phyloP scores from a whole-genome alignment of 169 alveolate species.

The Cryptosporidium muris region DNA sequence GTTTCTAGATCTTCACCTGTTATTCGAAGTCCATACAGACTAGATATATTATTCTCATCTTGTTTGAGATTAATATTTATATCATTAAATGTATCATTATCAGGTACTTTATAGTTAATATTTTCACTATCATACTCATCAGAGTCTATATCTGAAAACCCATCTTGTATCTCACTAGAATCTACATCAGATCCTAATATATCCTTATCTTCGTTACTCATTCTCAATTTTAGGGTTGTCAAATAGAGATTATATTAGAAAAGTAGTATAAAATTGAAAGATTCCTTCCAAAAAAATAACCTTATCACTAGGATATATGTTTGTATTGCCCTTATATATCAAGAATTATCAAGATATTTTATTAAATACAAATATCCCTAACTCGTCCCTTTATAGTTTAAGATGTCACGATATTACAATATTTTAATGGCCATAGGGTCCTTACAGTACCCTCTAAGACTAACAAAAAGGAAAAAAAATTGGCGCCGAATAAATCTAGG shows the following conservation, averaged over 20 bases:
- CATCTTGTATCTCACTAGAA: constrained; percentile 70
- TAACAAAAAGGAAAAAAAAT: no score
- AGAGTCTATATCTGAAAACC: constrained; percentile 68
- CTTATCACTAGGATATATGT: no score
- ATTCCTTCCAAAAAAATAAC: no score
- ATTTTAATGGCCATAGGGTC: no score
- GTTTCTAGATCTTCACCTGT: constrained; percentile 80
- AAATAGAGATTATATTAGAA: background rate
- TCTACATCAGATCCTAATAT: constrained; percentile 69
- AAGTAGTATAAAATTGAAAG: no score
- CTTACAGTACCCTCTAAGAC: no score
- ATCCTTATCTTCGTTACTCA: constrained; percentile 44
- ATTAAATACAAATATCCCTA: no score
- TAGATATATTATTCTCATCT: constrained; percentile 72
- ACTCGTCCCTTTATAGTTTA: no score
- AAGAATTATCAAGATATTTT: no score
- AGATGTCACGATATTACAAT: no score
- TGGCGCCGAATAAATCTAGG: no score
- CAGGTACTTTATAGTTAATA: constrained; percentile 28
- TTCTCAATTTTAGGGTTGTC: background rate
- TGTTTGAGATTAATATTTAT: constrained; percentile 70
- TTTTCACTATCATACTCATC: constrained; percentile 73
- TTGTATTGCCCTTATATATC: no score
- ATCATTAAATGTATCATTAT: constrained; percentile 62
- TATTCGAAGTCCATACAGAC: constrained; percentile 80